Evolutionary conservation across 2,329 filamentous ascomycete genomes (phyloP), one percentile per base, ranked within the genome.

Genomic region (Cladosporium sp.): DNA sequence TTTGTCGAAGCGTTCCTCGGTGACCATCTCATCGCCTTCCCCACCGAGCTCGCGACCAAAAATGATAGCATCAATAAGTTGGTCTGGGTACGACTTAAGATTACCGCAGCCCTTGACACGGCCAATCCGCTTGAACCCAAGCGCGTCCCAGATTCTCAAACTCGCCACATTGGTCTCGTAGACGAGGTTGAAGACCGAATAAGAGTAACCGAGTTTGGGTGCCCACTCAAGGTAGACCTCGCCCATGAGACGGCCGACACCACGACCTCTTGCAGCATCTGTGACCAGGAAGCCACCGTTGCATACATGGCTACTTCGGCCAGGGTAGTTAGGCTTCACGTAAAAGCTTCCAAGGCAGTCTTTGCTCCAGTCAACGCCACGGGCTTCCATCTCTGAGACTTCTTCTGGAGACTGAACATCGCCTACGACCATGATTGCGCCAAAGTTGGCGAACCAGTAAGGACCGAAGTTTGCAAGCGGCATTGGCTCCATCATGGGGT

Each of bases 1-100:
- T 78, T 96, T 96, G 77, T 96, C 92, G 76, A 97, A 97, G 61
- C 93, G 88, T 74, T 96, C 91, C 76, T 96, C 91, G 69, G 86
- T 91, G 62, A 92, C 86, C 67, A 88, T 85, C 68, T 93, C 88
- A 66, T 93, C 89, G 61, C 80, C 80, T 62, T 89, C 85, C 32
- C 71, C 71, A 48, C 72, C 73, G 2, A 79, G 65, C 54, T 83
- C 80, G 19, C 81, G 73, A 5, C 90, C 90, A 70, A 74, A 77
- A 52, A 77, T 76, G 61, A 78, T 77, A 18, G 74, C 74, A 54
- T 78, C 74, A 9, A 78, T 68, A 6, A 72, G 64, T 49, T 74
- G 68, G 51, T 70, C 68, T 0, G 73, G 72, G 50, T 70, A 71
- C 27, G 71, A 74, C 56, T 73, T 73, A 30, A 78, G 64, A 50